Percentiles rank a stretch among this genome's conserved stretches.
These are phyloP conservation scores for Suhomyces pyralidae DNA, from an alignment of 805 yeast species.

Conservation along the genomic window DNA sequence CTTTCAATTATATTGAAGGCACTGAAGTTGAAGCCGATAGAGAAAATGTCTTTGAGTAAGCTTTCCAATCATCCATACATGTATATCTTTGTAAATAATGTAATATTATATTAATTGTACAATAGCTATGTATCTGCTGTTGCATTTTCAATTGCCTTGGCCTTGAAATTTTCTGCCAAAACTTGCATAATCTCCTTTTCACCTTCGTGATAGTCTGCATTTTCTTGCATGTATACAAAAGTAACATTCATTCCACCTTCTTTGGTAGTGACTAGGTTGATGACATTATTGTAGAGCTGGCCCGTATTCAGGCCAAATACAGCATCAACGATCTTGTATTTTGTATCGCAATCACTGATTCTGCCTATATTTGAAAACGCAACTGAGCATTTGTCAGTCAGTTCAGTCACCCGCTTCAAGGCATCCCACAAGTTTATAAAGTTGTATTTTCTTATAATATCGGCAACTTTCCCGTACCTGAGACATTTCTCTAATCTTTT, in stretches of 20 bases:
- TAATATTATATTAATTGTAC: background rate
- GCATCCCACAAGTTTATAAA: constrained; percentile 7
- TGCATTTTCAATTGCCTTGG: background rate
- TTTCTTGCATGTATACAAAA: constrained; percentile 7
- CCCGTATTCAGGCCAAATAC: constrained; percentile 9
- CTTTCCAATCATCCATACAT: too few species aligned
- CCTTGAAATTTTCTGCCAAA: constrained; percentile 2
- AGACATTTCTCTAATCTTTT: background rate
- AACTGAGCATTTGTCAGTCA: background rate
- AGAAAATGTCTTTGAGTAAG: constrained; percentile 57
- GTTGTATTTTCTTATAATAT: background rate
- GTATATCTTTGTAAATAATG: background rate
- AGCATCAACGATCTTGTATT: constrained; percentile 6
- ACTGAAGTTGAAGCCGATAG: constrained; percentile 61
- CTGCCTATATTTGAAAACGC: constrained; percentile 11
- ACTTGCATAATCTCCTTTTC: constrained; percentile 8
- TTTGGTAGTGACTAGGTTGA: constrained; percentile 11
- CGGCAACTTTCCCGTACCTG: background rate
- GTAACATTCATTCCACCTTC: constrained; percentile 8
- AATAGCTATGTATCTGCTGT: background rate
- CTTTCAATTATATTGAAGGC: constrained; percentile 66
- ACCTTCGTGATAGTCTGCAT: constrained; percentile 2
- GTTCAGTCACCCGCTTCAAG: background rate
- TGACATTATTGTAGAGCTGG: constrained; percentile 6
- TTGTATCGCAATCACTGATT: background rate